Evolutionary conservation across 2,329 filamentous ascomycete species (phyloP), one percentile per base, ranked within the genome.

Genomic region (Elsinoe ampelina): DNA sequence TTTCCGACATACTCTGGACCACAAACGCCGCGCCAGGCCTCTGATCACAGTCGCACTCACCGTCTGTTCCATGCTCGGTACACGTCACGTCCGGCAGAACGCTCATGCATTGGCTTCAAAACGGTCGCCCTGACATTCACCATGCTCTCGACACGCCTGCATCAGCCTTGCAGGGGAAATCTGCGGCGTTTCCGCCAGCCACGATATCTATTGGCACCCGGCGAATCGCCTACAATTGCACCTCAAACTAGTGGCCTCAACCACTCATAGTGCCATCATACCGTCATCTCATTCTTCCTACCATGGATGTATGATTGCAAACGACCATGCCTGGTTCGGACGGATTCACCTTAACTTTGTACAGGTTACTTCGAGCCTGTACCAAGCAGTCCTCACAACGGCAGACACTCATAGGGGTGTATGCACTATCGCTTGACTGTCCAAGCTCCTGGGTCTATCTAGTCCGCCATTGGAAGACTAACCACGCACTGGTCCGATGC

Each of bases 121-220:
- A 52, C 34, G 32, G 34, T 52, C 32, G 32, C 48, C 48, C 48
- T 52, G 48, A 38, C 48, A 52, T 52, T 13, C 45, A 20, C 10
- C 48, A 38, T 15, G 19, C n/a, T 20, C 19, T 26, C 19, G 22
- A 15, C 11, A 39, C 36, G 34, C 48, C 48, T 35, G 6, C 48
- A 17, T 15, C 15, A 15, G 48, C 32, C 34, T 39, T 26, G 32
- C 48, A 52, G 17, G 48, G 15, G 34, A 52, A 34, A 26, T 34
- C 34, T 52, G 32, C 34, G 12, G 30, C 15, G 45, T 50, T 50
- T 50, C 26, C 26, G 32, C 45, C 26, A 50, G 45, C 45, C 45
- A 20, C 10, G 45, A 17, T 34, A 35, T 35, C 32, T 34, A 15
- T 30, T n/a, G 26, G 36, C 45, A 35, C n/a, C 11, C n/a, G 26